Evolutionary conservation across 257 asterid genomes (phyloP), one percentile per base, ranked within the genome.

Genomic region (Echium plantagineum): DNA sequence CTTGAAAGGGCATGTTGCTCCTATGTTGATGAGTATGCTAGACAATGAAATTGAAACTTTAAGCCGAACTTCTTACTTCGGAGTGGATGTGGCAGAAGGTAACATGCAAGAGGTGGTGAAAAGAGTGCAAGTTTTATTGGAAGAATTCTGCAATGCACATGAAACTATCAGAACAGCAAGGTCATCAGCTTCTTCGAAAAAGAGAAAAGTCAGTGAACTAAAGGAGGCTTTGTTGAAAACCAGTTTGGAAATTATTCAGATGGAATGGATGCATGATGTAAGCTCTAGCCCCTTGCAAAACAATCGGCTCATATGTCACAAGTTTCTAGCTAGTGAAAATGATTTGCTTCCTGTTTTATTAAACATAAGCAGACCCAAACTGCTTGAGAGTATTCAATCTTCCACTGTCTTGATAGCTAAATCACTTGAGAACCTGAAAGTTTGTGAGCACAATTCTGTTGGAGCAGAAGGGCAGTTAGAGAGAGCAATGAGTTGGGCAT

Each of bases 401-500:
- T 84, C 94, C 56, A 79, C 85, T 78, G 79, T 84, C 54, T 74
- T 74, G 64, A 83, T 86, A 70, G 82, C 89, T 74, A 86, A 85
- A 74, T 81, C 91, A 48, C 74, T 86, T 68, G 96, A 93, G 70
- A 65, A 78, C 78, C 75, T 93, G 71, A 85, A 86, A 74, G 79
- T 78, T 67, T 93, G 90, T 72, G 98, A 86, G 77, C 89, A 82
- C 69, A 76, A 79, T 69, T 93, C 94, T 72, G 75, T 71, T 53
- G 74, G 84, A 35, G 94, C 97, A 67, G 97, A 93, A 83, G 89
- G 90, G 68, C 96, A 93, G 83, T 96, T 93, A 70, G 97, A 93
- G 86, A 81, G 98, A 79, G 98, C 98, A 57, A 86, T 93, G 98
- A 77, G 84, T 80, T 93, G 98, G 98, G 98, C 98, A 68, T 93